phyloP scores from a whole-genome alignment of 257 asterid genomes.

The Asclepias syriaca region DNA sequence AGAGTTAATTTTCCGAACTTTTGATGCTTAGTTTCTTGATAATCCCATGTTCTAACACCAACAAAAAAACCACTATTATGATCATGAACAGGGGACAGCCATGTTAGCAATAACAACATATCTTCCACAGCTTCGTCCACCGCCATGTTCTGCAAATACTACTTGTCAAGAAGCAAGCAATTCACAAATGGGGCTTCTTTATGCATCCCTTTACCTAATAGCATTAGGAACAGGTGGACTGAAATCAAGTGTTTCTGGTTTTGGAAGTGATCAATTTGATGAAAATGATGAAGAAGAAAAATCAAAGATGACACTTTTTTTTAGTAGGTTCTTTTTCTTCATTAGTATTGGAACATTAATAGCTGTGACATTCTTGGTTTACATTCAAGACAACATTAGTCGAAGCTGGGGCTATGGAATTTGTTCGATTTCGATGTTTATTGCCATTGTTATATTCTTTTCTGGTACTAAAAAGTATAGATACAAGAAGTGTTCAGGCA shows the following conservation, averaged over 20 bases:
- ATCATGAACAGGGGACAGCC: slow-evolving; percentile 27
- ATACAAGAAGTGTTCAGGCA: slow-evolving; percentile 31
- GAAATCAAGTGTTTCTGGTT: slow-evolving; percentile 41
- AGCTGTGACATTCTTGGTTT: slow-evolving; percentile 43
- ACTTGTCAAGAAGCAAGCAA: slow-evolving; percentile 29
- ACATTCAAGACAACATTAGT: slow-evolving; percentile 35
- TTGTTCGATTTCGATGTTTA: slow-evolving; percentile 33
- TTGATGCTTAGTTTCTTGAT: background rate
- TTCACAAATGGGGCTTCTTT: slow-evolving; percentile 32
- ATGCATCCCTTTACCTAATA: slow-evolving; percentile 27
- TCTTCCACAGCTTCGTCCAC: slow-evolving; percentile 34
- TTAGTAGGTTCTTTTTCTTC: slow-evolving; percentile 43
- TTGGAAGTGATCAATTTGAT: slow-evolving; percentile 42
- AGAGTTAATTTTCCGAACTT: too few relatives aligned
- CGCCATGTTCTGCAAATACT: slow-evolving; percentile 18
- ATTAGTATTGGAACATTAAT: slow-evolving; percentile 33
- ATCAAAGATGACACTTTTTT: slow-evolving; percentile 31
- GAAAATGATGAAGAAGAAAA: slow-evolving; percentile 31
- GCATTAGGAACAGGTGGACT: slow-evolving; percentile 48
- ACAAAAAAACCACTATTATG: too few relatives aligned
- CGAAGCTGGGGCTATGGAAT: slow-evolving; percentile 43
- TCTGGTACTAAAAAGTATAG: slow-evolving; percentile 30
- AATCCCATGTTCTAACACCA: background rate
- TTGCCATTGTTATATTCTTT: slow-evolving; percentile 30
- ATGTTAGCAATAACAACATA: slow-evolving; percentile 29